Evolutionary conservation across 495 filamentous ascomycete species (phyloP).

Genomic region (Aspergillus mulundensis): DNA sequence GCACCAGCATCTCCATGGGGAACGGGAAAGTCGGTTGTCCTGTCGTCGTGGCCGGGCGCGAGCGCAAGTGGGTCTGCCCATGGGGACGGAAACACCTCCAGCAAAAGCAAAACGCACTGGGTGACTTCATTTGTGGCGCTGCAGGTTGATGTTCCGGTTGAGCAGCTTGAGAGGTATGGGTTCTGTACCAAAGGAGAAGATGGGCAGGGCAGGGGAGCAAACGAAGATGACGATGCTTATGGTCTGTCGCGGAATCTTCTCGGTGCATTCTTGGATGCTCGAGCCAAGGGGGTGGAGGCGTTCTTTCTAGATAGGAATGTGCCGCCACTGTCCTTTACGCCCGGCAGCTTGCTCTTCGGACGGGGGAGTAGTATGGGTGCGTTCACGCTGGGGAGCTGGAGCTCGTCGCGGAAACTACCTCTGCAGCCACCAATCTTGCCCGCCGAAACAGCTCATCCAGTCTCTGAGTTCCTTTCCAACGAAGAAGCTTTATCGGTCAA

Average conservation of each 20-base stretch:
- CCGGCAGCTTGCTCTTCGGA: slow-evolving; percentile 3
- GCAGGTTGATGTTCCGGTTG: slow-evolving; percentile 13
- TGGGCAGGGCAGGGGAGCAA: not conserved
- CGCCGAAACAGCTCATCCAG: not conserved
- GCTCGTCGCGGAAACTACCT: not conserved
- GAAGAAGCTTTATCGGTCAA: not conserved
- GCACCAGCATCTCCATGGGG: slow-evolving; percentile 8
- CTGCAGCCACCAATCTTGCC: not conserved
- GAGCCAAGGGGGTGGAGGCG: not conserved
- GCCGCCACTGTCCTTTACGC: not conserved
- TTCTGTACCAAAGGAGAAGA: too few relatives aligned
- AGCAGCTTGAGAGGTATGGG: slow-evolving; percentile 9
- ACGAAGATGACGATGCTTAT: not conserved
- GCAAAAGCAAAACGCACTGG: slow-evolving; percentile 10
- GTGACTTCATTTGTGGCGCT: slow-evolving; percentile 13
- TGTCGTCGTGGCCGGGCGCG: not conserved
- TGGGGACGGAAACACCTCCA: too few relatives aligned
- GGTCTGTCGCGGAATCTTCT: not conserved
- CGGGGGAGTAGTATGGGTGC: not conserved
- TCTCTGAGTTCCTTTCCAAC: not conserved
- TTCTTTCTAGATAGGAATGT: not conserved
- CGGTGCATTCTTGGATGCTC: not conserved
- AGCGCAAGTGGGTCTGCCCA: slow-evolving; percentile 6
- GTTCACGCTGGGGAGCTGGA: slow-evolving; percentile 12
- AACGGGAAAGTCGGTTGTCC: not conserved